phyloP scores from a whole-genome alignment of 2,329 filamentous ascomycete species.

The Huntiella decipiens region DNA sequence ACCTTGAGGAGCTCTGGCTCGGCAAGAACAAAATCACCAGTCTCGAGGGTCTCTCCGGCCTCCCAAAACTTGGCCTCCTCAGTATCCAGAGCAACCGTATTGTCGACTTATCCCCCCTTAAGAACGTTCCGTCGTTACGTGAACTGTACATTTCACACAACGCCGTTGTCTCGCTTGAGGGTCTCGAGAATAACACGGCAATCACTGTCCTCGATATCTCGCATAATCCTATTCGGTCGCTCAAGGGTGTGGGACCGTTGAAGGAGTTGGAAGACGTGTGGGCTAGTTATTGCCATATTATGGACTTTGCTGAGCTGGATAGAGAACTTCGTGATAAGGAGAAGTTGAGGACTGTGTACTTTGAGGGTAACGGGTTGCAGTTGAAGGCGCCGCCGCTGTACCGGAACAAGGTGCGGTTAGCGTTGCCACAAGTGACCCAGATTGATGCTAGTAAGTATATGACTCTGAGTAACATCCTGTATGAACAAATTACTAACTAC shows the following conservation, averaged over 20 bases:
- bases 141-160: conserved; percentile 96
- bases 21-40: conserved; percentile 93
- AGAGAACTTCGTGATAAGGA: conserved; percentile 59
- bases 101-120: conserved; percentile 55
- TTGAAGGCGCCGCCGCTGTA: conserved; percentile 63
- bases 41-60: conserved; percentile 53
- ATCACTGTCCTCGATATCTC: conserved; percentile 74
- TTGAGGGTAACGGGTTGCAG: conserved; percentile 88
- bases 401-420: conserved; percentile 78
- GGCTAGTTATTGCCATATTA: conserved; percentile 75
- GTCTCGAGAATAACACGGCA: conserved; percentile 45
- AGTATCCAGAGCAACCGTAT: conserved; percentile 94
- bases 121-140: conserved; percentile 56
- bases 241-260: conserved; percentile 52
- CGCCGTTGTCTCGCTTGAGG: conserved; percentile 56
- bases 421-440: conserved; percentile 72
- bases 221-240: conserved; percentile 62
- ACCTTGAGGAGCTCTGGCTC: conserved; percentile 77
- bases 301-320: conserved; percentile 68
- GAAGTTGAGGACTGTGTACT: conserved; percentile 74
- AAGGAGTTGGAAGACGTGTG: conserved; percentile 71
- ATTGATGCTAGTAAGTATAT: conserved; percentile 83
- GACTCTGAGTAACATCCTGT: neutral
- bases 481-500: neutral
- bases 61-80: conserved; percentile 67